Evolutionary conservation across 2,329 filamentous ascomycete species (phyloP).

Genomic region (Triangularia verruculosa): DNA sequence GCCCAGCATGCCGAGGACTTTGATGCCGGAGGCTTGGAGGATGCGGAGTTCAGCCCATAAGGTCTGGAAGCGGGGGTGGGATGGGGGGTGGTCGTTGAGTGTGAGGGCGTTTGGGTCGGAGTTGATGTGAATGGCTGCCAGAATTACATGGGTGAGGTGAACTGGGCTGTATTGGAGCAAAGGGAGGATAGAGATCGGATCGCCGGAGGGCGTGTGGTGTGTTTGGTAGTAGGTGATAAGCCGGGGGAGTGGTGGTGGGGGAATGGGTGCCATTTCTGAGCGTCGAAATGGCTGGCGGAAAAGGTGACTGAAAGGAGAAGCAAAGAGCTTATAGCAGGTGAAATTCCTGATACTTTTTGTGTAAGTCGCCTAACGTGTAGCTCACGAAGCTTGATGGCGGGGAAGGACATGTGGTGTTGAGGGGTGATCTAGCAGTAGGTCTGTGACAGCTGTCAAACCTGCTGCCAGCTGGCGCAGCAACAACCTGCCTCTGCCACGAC

Average conservation of each 20-base stretch:
- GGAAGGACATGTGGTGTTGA: not conserved
- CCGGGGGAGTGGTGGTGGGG: constrained; percentile 28
- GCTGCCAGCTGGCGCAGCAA: not conserved
- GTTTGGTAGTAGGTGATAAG: constrained; percentile 43
- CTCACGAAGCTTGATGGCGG: not conserved
- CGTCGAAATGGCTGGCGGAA: not conserved
- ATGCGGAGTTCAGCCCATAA: constrained; percentile 70
- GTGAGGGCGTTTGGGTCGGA: constrained; percentile 61
- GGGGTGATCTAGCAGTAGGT: not conserved
- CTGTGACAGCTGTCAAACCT: not conserved
- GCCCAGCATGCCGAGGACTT: constrained; percentile 77
- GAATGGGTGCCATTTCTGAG: constrained; percentile 32
- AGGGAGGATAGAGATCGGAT: constrained; percentile 41
- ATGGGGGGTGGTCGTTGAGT: constrained; percentile 70
- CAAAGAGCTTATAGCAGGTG: not conserved
- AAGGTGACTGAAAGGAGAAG: not conserved
- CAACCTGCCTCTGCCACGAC: no score
- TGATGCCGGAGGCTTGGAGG: constrained; percentile 67
- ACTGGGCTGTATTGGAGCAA: constrained; percentile 39
- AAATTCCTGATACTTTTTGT: not conserved
- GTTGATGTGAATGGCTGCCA: constrained; percentile 79
- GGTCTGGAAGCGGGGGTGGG: constrained; percentile 57
- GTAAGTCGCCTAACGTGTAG: not conserved
- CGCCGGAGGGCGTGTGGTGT: constrained; percentile 38
- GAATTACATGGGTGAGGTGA: constrained; percentile 66